Percentiles rank a stretch among this genome's conserved stretches.
phyloP scores from a whole-genome alignment of 1,284 basidiomycete species.

The Tilletiaria anomala region DNA sequence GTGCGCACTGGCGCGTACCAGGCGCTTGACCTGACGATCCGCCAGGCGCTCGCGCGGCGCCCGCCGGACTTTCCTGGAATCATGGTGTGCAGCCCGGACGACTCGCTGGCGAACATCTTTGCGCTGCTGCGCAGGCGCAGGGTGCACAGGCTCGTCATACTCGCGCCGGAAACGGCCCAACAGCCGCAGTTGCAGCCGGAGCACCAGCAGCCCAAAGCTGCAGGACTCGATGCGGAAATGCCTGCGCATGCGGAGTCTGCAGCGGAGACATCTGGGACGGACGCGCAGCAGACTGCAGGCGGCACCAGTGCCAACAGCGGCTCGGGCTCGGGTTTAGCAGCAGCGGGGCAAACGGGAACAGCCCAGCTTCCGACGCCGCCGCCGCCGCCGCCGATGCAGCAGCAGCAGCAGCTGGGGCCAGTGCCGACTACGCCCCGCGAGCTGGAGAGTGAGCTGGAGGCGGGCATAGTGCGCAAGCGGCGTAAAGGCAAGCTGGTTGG shows the following conservation, averaged over 20 bases:
- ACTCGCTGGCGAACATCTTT: slow-evolving; percentile 79
- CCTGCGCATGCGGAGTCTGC: no score
- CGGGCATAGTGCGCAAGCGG: slow-evolving; percentile 7
- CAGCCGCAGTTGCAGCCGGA: background rate
- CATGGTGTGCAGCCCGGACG: slow-evolving; percentile 82
- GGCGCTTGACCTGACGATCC: slow-evolving; percentile 84
- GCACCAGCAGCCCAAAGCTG: no score
- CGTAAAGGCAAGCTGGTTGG: slow-evolving; percentile 22
- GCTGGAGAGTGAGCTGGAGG: slow-evolving; percentile 16
- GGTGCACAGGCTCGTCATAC: slow-evolving; percentile 60
- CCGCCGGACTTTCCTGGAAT: slow-evolving; percentile 80
- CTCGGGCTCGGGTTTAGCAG: no score
- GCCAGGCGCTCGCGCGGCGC: slow-evolving; percentile 77
- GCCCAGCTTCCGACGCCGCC: no score
- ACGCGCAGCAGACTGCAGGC: no score
- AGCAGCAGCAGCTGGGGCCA: no score
- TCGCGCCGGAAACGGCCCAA: slow-evolving; percentile 30
- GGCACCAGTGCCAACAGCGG: no score
- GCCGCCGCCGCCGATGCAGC: no score
- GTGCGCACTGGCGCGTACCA: slow-evolving; percentile 90
- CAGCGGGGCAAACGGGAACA: no score
- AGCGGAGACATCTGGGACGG: no score
- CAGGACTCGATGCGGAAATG: no score
- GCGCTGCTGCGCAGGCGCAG: slow-evolving; percentile 81
- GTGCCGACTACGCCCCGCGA: no score